Evolutionary conservation across 306 rosid genomes (phyloP).

Genomic region (Heteromeles arbutifolia): DNA sequence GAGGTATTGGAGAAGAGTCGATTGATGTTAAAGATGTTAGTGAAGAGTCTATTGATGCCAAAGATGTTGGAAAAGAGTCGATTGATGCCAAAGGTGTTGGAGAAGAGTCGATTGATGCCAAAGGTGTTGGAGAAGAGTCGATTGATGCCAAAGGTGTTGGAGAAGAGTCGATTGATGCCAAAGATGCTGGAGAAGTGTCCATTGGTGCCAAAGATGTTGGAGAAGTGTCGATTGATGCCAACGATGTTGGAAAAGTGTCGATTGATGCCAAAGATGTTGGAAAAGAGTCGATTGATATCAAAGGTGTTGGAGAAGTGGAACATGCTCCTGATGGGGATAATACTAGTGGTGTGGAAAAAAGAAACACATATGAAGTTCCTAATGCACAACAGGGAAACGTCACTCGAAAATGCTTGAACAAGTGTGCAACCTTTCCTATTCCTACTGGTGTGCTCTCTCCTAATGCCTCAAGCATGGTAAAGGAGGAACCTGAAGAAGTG

Average conservation of each 20-base stretch:
- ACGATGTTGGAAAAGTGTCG: not conserved
- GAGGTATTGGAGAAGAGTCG: not conserved
- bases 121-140: not conserved
- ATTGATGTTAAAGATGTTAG: not conserved
- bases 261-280: not conserved
- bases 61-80: slow-evolving; percentile 8
- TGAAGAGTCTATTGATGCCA: not conserved
- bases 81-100: not conserved
- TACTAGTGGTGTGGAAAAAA: slow-evolving; percentile 12
- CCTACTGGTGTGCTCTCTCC: slow-evolving; percentile 19
- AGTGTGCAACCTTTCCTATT: slow-evolving; percentile 40
- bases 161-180: not conserved
- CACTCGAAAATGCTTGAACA: slow-evolving; percentile 21
- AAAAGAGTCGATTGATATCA: not conserved
- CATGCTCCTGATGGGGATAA: slow-evolving; percentile 10
- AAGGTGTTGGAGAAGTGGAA: slow-evolving; percentile 10
- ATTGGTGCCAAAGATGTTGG: not conserved
- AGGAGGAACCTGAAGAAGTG: slow-evolving; percentile 28
- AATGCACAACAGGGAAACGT: slow-evolving; percentile 5
- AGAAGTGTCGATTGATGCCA: not conserved
- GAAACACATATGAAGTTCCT: not conserved
- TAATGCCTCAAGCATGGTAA: slow-evolving; percentile 29
- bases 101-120: not conserved
- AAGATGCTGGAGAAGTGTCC: not conserved
- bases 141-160: slow-evolving; percentile 14